Percentiles rank a stretch among this genome's conserved stretches.
Evolutionary conservation across 1,284 basidiomycete genomes (phyloP).

Genomic region (Microbotryum lychnidis-dioicae): DNA sequence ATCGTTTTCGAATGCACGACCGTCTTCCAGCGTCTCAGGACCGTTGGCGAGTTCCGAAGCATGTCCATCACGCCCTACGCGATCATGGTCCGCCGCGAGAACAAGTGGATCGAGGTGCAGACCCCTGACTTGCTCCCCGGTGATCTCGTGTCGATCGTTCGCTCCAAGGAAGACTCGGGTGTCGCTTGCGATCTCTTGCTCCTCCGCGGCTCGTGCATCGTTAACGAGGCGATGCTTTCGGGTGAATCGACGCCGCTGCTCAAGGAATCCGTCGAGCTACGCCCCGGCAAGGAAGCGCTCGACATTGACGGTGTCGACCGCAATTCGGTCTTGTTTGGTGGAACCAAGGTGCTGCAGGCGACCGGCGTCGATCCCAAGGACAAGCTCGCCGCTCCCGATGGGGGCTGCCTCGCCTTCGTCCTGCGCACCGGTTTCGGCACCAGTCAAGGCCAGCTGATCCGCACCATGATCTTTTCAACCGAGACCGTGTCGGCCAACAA

Average conservation of each 20-base stretch:
- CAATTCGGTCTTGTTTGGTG: conserved; percentile 82
- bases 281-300: conserved; percentile 63
- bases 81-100: conserved; percentile 69
- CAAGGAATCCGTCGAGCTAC: conserved; percentile 81
- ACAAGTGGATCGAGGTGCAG: conserved; percentile 68
- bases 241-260: conserved; percentile 91
- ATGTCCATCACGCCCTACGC: conserved; percentile 87
- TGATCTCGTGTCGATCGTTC: conserved; percentile 73
- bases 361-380: conserved; percentile 33
- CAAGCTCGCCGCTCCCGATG: conserved; percentile 53
- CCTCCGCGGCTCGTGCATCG: conserved; percentile 79
- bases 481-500: conserved; percentile 93
- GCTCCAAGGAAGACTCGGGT: conserved; percentile 70
- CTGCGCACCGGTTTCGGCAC: conserved; percentile 94
- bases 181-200: conserved; percentile 86
- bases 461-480: conserved; percentile 95
- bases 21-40: conserved; percentile 83
- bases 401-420: conserved; percentile 79
- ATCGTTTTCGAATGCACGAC: conserved; percentile 94
- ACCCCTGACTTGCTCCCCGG: conserved; percentile 81
- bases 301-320: conserved; percentile 79
- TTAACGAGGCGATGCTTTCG: conserved; percentile 95
- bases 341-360: conserved; percentile 87
- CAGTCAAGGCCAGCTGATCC: conserved; percentile 85
- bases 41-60: conserved; percentile 85